Percentiles rank a stretch among this genome's conserved stretches.
These are phyloP conservation scores for Austroboletus niveus DNA, from an alignment of 1,284 basidiomycete genomes.

Conservation along the genomic window DNA sequence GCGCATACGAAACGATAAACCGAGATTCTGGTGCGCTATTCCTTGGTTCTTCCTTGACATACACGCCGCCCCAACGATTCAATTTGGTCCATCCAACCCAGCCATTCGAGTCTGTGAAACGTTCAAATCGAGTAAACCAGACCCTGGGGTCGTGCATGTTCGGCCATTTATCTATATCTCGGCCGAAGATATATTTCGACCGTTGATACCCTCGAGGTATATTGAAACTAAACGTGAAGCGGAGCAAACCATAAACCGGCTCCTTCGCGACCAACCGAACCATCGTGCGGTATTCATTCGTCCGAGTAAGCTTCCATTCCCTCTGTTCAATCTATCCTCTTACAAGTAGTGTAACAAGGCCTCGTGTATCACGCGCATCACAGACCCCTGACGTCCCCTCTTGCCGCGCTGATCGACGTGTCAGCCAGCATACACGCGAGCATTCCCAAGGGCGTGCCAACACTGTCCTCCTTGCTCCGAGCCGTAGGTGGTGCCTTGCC, in stretches of 20 bases:
- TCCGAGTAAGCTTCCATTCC: slow-evolving; percentile 63
- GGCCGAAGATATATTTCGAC: slow-evolving; percentile 90
- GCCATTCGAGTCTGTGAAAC: slow-evolving; percentile 75
- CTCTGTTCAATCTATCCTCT: slow-evolving; percentile 10
- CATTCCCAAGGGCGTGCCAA: slow-evolving; percentile 56
- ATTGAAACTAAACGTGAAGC: slow-evolving; percentile 91
- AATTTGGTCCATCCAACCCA: slow-evolving; percentile 31
- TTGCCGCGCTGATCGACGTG: slow-evolving; percentile 83
- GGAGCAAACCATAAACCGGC: slow-evolving; percentile 62
- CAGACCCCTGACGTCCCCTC: slow-evolving; percentile 83
- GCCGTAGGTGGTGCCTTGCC: slow-evolving; percentile 41
- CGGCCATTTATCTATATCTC: slow-evolving; percentile 92
- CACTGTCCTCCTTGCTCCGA: slow-evolving; percentile 59
- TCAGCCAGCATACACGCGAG: slow-evolving; percentile 65
- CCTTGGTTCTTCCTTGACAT: slow-evolving; percentile 1
- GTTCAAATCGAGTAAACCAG: slow-evolving; percentile 50
- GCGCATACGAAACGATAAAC: slow-evolving; percentile 78
- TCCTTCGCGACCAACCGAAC: slow-evolving; percentile 41
- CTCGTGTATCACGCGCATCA: slow-evolving; percentile 95
- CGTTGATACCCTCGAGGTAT: slow-evolving; percentile 82
- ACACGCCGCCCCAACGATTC: slow-evolving; percentile 12
- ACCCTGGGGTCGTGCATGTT: slow-evolving; percentile 33
- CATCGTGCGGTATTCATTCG: slow-evolving; percentile 77
- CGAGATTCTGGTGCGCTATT: slow-evolving; percentile 78
- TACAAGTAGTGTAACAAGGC: slow-evolving; percentile 45